Base-by-base conservation (phyloP, 352 stramenopile genomes). In the Phytophthora hybrid region DNA sequence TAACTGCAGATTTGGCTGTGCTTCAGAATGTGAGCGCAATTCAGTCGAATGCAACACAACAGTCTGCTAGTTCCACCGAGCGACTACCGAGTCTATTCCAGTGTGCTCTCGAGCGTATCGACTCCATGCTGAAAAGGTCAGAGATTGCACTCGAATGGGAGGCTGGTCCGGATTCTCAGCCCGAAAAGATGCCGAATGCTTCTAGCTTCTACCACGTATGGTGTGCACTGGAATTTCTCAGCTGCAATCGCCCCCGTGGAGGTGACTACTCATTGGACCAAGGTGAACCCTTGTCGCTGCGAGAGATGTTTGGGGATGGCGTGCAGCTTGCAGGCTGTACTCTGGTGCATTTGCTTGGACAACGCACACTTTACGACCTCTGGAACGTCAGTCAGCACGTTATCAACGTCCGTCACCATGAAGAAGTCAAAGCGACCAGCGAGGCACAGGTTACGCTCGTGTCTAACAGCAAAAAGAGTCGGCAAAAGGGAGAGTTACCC, bases 301-400 rank as follows among this genome's bases (percentile, higher is more conserved):
- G 78, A 1, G 70, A 81, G 8, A 76, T 79, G 31, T 93, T 88
- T 52, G 84, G 84, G 7, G 84, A 93, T 63, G 84, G 84, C 5
- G 67, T 93, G 18, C 77, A 89, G 23, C 77, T 93, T 9, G 86
- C 86, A 34, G 86, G 86, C 1, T 91, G 80, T 14, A 82, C 71
- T 18, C 53, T 93, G 5, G 57, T 92, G 21, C 83, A 93, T 69
- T 46, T 93, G 32, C 71, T 93, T 6, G 59, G 63, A 0, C 84
- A 93, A 60, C 84, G 80, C 16, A 74, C 69, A 29, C 70, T 84
- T 1, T 90, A 90, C 58, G 79, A 91, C 4, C 66, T 88, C 34
- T 93, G 82, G 82, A 91, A 89, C 56, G 79, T 84, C 18, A 90
- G 77, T 14, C 80, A 89, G 21, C 76, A 89, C n/a, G 76, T 91